Base-by-base conservation (phyloP, 129 eudicot genomes). In the Mikania micrantha region DNA sequence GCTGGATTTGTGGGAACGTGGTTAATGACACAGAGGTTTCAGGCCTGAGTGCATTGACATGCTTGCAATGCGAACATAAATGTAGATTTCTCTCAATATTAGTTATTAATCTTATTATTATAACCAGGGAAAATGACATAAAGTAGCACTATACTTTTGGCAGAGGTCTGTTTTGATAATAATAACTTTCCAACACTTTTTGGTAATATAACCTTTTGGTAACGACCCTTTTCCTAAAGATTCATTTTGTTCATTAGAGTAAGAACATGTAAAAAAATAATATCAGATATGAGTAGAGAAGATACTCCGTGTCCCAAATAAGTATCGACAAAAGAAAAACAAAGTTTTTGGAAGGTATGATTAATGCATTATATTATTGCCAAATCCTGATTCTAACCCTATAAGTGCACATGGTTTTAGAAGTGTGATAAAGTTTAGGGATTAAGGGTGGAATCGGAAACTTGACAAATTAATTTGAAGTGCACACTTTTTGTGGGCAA, bases 51-150 rank as follows among this genome's bases (percentile, higher is more conserved):
- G 80, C 76, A 42, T 56, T 82, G 61, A 86, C 78, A 66, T 93
- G 96, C 76, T 77, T 76, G 42, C 96, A 88, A 83, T 93, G 99
- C 39, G 99, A 93, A 69, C 78, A 81, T 48, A 93, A 85, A 82
- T 89, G 96, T 93, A 89, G 54, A 67, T 32, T 58, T 70, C 44
- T 28, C 66, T 28, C 21, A 41, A 70, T 52, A 13, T 27, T 56
- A 6, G 62, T 25, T 56, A 27, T 27, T 53, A 53, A 22, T 56
- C 27, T 13, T 27, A 53, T 22, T 56, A 56, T 13, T 13, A 28
- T 20, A 8, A n/a, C n/a, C n/a, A n/a, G n/a, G n/a, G 20, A 56
- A 56, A 29, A 67, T 48, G 56, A 16, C 17, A 50, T 34, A 66
- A 29, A 35, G 16, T 47, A 7, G 45, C 45, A 66, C 12, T 29